Conservation (phyloP, 78 protist species). For the Isochrysis galbana region DNA sequence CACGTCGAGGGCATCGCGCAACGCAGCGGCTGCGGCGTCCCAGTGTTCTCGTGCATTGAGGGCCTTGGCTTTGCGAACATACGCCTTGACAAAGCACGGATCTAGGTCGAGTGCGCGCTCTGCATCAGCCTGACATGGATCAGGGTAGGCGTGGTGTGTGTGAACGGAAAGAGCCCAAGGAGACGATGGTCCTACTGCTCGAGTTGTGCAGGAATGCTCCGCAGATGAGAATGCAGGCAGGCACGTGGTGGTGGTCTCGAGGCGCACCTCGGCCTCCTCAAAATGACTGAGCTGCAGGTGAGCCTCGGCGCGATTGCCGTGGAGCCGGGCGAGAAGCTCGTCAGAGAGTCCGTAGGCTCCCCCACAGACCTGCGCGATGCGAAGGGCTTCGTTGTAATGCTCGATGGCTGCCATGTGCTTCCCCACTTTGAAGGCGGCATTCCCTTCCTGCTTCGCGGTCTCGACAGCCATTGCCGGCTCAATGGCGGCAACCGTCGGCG, state of each 20-base stretch:
- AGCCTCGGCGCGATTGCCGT: constrained; percentile 16
- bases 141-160: no score
- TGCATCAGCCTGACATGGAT: no score
- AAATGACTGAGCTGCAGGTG: neutral
- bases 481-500: neutral
- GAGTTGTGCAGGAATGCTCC: no score
- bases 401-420: neutral
- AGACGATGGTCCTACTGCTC: no score
- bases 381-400: neutral
- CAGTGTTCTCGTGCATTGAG: neutral
- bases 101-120: neutral
- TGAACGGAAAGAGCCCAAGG: no score
- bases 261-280: neutral
- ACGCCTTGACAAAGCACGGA: constrained; percentile 10
- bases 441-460: neutral
- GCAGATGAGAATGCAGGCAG: no score
- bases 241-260: no score
- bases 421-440: neutral
- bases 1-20: neutral
- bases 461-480: neutral
- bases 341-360: neutral
- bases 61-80: neutral
- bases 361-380: no score
- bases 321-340: neutral
- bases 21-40: neutral